Evolutionary conservation across 140 eudicot species (phyloP), one percentile per base, ranked within the genome.

Genomic region (Stevia rebaudiana): DNA sequence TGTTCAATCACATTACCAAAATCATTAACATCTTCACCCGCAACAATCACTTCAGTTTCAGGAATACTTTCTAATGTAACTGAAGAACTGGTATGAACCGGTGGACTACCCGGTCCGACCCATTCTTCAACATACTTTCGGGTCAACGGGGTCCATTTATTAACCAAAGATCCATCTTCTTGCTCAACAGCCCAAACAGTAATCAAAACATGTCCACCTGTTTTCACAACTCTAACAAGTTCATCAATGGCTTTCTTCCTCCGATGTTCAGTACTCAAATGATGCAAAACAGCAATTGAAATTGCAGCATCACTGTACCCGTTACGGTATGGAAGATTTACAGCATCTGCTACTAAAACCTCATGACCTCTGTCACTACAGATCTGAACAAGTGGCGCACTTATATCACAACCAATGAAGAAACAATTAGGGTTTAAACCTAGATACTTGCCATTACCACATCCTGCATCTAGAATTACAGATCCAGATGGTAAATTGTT

Each of bases 121-220:
- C 98, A 92, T 73, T 92, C 98, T 25, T 81, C 96, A 3, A 85
- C 19, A 73, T 92, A 88, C 81, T 81, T 92, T 3, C 82, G 65
- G 7, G 79, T 61, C 23, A 92, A 89, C 4, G 98, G 98, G 5
- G 95, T 92, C 98, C 98, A 92, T 55, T 92, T 92, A 58, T 81
- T 81, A 49, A 88, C 46, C 51, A 92, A 76, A 17, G 89, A 55
- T 23, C 69, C 63, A 68, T 92, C 95, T 69, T 92, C 98, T 65
- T 92, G 98, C 50, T 92, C 98, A 63, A 86, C 85, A 52, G 98
- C 98, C 98, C 96, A 92, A 48, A 92, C 98, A 0, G 98, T 92
- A 21, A 92, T 92, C 68, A 92, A 72, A 44, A 92, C 89, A 36
- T 50, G 78, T 7, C 98, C 98, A 9, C 98, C 95, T 17, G 62